Conservation (phyloP, 148 eudicot species). For the Rhododendron simsii region DNA sequence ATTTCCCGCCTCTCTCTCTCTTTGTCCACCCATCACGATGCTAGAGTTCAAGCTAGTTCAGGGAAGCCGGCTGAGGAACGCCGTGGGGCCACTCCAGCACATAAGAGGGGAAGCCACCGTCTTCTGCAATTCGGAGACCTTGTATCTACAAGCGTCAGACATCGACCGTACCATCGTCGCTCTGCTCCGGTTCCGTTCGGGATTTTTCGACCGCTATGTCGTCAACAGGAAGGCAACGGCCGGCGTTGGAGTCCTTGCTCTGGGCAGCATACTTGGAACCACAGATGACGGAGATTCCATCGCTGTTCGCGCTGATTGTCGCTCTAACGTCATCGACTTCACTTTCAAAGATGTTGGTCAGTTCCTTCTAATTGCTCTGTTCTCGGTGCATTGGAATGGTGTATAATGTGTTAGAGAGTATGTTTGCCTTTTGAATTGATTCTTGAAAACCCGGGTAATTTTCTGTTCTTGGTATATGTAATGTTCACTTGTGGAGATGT, state of each 20-base stretch:
- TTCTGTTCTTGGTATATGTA: too few species aligned
- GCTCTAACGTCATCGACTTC: not conserved
- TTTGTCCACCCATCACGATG: not conserved
- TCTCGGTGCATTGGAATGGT: not conserved
- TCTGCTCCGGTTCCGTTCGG: not conserved
- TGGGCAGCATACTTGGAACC: not conserved
- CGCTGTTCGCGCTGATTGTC: not conserved
- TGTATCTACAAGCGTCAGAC: not conserved
- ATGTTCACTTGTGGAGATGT: too few species aligned
- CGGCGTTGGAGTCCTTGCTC: not conserved
- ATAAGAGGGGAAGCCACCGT: not conserved
- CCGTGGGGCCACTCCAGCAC: not conserved
- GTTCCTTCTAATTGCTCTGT: not conserved
- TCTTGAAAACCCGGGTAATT: too few species aligned
- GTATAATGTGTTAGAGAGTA: too few species aligned
- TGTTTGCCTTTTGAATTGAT: too few species aligned
- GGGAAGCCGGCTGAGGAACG: not conserved
- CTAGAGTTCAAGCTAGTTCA: not conserved
- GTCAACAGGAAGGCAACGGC: not conserved
- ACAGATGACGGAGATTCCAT: not conserved
- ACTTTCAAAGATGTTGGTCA: not conserved
- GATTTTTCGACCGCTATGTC: not conserved
- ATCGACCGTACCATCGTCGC: not conserved
- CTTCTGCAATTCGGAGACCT: not conserved
- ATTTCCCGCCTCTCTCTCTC: not conserved